phyloP scores from a whole-genome alignment of 805 yeast genomes.

The Teunomyces cretensis region DNA sequence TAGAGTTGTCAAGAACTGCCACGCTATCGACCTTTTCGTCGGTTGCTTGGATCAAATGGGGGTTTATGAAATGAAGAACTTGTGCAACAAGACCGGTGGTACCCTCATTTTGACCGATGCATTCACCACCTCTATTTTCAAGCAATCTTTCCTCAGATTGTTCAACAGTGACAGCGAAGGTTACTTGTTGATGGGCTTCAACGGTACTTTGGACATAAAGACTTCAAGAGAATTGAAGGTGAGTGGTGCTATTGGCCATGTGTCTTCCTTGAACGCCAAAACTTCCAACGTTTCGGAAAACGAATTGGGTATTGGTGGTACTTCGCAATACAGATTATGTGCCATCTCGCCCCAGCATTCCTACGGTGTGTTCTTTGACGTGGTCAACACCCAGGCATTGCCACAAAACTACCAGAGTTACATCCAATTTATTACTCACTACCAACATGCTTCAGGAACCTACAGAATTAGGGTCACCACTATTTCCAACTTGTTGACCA shows the following conservation, averaged over 20 bases:
- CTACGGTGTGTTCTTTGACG: slow-evolving; percentile 87
- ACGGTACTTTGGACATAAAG: slow-evolving; percentile 82
- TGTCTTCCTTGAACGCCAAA: slow-evolving; percentile 67
- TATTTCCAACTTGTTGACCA: slow-evolving; percentile 54
- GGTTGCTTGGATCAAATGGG: slow-evolving; percentile 98
- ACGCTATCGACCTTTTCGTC: slow-evolving; percentile 85
- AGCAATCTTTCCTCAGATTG: slow-evolving; percentile 84
- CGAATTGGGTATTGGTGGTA: slow-evolving; percentile 92
- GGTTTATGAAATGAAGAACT: slow-evolving; percentile 85
- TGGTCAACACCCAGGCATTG: slow-evolving; percentile 47
- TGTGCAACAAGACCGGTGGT: slow-evolving; percentile 89
- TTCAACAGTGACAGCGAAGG: slow-evolving; percentile 88
- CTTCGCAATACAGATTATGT: slow-evolving; percentile 85
- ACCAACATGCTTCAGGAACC: slow-evolving; percentile 94
- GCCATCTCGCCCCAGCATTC: slow-evolving; percentile 84
- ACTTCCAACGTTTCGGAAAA: slow-evolving; percentile 81
- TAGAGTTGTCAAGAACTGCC: slow-evolving; percentile 68
- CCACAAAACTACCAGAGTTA: slow-evolving; percentile 50
- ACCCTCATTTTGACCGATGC: slow-evolving; percentile 85
- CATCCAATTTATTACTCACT: slow-evolving; percentile 86
- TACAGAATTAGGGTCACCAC: slow-evolving; percentile 90
- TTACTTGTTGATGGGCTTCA: slow-evolving; percentile 83
- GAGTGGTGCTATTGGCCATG: slow-evolving; percentile 93
- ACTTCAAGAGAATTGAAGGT: slow-evolving; percentile 86
- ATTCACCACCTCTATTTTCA: slow-evolving; percentile 91